Evolutionary conservation across 1,139 yeast genomes (phyloP).

Genomic region (Magnusiomyces suaveolens): DNA sequence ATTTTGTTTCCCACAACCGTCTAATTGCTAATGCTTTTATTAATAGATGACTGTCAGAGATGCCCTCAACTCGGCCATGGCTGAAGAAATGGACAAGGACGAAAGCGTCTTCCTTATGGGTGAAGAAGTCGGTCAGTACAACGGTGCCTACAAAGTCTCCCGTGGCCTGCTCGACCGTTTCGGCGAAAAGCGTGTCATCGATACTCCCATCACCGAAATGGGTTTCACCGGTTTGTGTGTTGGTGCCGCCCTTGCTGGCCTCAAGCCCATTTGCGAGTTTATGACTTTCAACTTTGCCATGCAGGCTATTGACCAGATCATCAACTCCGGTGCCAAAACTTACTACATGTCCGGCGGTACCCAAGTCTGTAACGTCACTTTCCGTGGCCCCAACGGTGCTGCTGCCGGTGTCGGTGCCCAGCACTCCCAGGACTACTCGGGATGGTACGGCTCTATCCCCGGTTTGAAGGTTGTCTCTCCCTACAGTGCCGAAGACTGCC

Average conservation of each 20-base stretch:
- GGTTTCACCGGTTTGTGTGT: constrained; percentile 97
- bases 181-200: constrained; percentile 93
- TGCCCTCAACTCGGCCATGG: constrained; percentile 88
- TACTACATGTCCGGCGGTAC: constrained; percentile 99
- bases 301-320: constrained; percentile 98
- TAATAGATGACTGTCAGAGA: constrained; percentile 77
- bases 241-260: constrained; percentile 95
- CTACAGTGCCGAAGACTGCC: constrained; percentile 87
- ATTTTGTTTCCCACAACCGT: too few species aligned
- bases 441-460: constrained; percentile 98
- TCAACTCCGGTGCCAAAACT: constrained; percentile 97
- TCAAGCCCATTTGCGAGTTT: constrained; percentile 94
- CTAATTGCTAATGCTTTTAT: not conserved
- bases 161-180: constrained; percentile 92
- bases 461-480: constrained; percentile 96
- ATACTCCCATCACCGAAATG: constrained; percentile 98
- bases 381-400: constrained; percentile 99
- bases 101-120: constrained; percentile 93
- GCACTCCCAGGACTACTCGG: constrained; percentile 94
- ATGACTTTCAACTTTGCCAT: constrained; percentile 99
- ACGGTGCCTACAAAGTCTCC: constrained; percentile 97
- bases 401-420: constrained; percentile 99
- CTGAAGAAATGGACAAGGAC: constrained; percentile 95
- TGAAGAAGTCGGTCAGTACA: constrained; percentile 98
- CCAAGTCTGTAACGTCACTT: constrained; percentile 92